Conservation (phyloP, 192 early-diverging fungal genomes). For the Backusella liffmaniae region DNA sequence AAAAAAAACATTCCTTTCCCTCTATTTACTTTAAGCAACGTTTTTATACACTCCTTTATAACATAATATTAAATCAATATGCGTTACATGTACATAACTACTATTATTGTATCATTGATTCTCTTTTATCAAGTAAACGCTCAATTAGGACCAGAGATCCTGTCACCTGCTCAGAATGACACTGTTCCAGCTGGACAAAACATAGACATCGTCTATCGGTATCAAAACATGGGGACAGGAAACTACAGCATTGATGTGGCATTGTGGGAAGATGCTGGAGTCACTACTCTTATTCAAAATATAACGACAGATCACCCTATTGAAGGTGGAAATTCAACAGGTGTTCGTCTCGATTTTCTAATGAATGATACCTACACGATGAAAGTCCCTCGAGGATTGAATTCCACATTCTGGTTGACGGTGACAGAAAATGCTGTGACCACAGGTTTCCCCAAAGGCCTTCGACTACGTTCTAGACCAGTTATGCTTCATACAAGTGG, state of each 20-base stretch:
- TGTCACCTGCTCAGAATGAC: conserved; percentile 19
- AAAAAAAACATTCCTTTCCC: background rate
- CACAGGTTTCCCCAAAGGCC: background rate
- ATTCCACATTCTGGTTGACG: conserved; percentile 26
- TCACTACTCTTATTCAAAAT: background rate
- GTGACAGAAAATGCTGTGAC: conserved; percentile 17
- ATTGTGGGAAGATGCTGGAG: conserved; percentile 23
- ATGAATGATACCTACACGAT: conserved; percentile 24
- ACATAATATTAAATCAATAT: background rate
- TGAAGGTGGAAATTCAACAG: conserved; percentile 21
- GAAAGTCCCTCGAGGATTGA: conserved; percentile 29
- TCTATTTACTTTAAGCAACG: background rate
- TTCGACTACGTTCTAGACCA: conserved; percentile 9
- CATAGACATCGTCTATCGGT: conserved; percentile 26
- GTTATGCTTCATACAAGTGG: conserved; percentile 21
- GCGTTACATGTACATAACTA: background rate
- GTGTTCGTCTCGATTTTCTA: background rate
- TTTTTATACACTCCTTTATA: background rate
- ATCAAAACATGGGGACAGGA: conserved; percentile 37
- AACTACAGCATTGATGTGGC: conserved; percentile 25
- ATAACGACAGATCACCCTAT: conserved; percentile 16
- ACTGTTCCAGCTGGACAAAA: conserved; percentile 24
- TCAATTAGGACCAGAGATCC: conserved; percentile 26
- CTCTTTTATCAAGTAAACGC: conserved; percentile 5
- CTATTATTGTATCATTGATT: background rate